Conservation (phyloP, 495 filamentous ascomycete genomes). For the Acidiella bohemica region DNA sequence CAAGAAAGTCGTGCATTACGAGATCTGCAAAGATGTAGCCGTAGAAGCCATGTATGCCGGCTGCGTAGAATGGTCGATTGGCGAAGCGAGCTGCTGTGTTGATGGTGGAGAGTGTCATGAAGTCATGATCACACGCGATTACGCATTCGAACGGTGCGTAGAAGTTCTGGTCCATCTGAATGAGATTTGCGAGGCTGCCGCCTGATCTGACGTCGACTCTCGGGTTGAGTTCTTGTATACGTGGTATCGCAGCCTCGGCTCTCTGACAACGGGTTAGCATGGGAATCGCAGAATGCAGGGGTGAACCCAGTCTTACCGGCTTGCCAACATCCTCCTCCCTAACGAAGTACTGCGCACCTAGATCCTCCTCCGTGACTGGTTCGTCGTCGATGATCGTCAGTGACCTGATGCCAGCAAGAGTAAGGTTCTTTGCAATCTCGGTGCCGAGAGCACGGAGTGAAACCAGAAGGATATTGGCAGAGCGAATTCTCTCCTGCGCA, state of each 20-base stretch:
- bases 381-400: conserved; percentile 80
- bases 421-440: conserved; percentile 95
- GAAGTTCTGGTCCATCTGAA: conserved; percentile 51
- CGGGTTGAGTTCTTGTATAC: conserved; percentile 77
- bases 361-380: conserved; percentile 61
- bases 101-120: conserved; percentile 55
- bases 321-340: conserved; percentile 57
- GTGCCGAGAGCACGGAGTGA: conserved; percentile 81
- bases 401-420: conserved; percentile 82
- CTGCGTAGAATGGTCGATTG: conserved; percentile 73
- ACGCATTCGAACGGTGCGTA: conserved; percentile 69
- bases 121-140: conserved; percentile 81
- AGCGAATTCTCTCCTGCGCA: conserved; percentile 81
- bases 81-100: conserved; percentile 70
- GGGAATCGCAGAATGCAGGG: background rate
- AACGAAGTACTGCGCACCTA: conserved; percentile 83
- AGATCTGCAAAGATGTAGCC: conserved; percentile 92
- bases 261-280: conserved; percentile 35
- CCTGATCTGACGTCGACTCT: conserved; percentile 44
- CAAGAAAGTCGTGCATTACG: conserved; percentile 71
- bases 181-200: conserved; percentile 30
- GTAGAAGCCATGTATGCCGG: conserved; percentile 76
- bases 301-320: conserved; percentile 53
- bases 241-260: conserved; percentile 65
- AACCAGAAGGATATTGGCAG: conserved; percentile 79